Percentiles rank a stretch among this genome's conserved stretches.
Conservation (phyloP, 1,284 basidiomycete species). For the Moesziomyces antarcticus region DNA sequence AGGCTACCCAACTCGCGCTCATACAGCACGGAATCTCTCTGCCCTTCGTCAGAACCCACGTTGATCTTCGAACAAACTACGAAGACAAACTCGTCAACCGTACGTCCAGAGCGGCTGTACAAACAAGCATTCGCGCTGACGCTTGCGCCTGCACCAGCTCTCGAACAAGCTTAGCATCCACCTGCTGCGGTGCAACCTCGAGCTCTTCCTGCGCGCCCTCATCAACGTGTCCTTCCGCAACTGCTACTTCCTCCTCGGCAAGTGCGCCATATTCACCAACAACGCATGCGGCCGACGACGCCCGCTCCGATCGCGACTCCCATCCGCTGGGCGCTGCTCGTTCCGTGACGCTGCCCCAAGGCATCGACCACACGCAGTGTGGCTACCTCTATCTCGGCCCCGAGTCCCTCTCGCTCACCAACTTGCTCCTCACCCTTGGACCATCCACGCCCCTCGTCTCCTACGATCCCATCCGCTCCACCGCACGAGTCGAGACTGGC, state of each 20-base stretch:
- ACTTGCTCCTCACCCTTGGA: conserved; percentile 73
- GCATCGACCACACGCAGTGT: conserved; percentile 35
- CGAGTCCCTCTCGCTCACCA: conserved; percentile 84
- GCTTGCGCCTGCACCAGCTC: conserved; percentile 1
- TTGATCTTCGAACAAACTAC: conserved; percentile 54
- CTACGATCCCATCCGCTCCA: conserved; percentile 76
- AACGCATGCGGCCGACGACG: conserved; percentile 23
- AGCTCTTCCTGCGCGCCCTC: conserved; percentile 6
- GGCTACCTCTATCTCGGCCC: conserved; percentile 83
- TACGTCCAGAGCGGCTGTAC: conserved; percentile 5
- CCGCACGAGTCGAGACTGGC: conserved; percentile 72
- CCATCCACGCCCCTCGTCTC: conserved; percentile 72
- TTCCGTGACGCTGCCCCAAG: conserved; percentile 20
- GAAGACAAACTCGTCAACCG: conserved; percentile 41
- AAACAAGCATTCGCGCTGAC: conserved; percentile 1
- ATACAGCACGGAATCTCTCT: conserved; percentile 19
- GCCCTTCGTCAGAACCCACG: conserved; percentile 43
- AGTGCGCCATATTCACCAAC: conserved; percentile 55
- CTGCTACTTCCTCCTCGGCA: conserved; percentile 27
- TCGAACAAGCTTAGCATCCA: neutral
- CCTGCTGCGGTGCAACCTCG: conserved; percentile 12
- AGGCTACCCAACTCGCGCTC: conserved; percentile 69
- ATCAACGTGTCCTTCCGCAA: conserved; percentile 5
- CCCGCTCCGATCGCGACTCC: conserved; percentile 53
- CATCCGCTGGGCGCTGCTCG: conserved; percentile 49